A percentile compares a stretch with the other conserved stretches of the same genome.
These are phyloP conservation scores for Cryphonectria parasitica DNA, from an alignment of 2,329 filamentous ascomycete species.

Conservation along the genomic window DNA sequence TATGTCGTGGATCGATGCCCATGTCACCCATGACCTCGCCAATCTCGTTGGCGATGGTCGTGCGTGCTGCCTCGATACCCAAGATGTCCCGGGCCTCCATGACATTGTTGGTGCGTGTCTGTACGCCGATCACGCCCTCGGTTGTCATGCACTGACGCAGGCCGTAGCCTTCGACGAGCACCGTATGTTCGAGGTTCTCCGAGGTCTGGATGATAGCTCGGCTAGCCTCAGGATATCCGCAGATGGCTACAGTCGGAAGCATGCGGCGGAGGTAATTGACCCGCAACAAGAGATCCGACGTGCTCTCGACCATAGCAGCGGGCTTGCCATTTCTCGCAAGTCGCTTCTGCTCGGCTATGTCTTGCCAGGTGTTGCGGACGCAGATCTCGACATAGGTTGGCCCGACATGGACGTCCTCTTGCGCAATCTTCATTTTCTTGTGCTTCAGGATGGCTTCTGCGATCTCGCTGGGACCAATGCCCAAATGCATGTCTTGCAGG, in stretches of 20 bases:
- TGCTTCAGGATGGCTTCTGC: slow-evolving; percentile 75
- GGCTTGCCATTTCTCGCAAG: slow-evolving; percentile 49
- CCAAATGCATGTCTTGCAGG: slow-evolving; percentile 79
- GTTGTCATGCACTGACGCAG: slow-evolving; percentile 90
- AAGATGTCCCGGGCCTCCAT: slow-evolving; percentile 88
- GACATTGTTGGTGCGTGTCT: slow-evolving; percentile 80
- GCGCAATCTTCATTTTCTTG: slow-evolving; percentile 78
- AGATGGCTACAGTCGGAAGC: slow-evolving; percentile 82
- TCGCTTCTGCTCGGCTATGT: slow-evolving; percentile 52
- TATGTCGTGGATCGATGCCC: slow-evolving; percentile 96
- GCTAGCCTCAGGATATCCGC: slow-evolving; percentile 82
- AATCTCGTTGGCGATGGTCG: slow-evolving; percentile 89
- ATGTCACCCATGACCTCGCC: slow-evolving; percentile 87
- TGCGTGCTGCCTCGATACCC: slow-evolving; percentile 91
- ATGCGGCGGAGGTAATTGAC: slow-evolving; percentile 84
- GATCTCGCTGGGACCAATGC: slow-evolving; percentile 75
- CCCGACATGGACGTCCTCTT: slow-evolving; percentile 66
- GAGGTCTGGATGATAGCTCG: slow-evolving; percentile 89
- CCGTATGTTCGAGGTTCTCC: slow-evolving; percentile 68
- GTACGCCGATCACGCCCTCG: slow-evolving; percentile 80
- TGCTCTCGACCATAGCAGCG: slow-evolving; percentile 48
- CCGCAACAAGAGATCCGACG: slow-evolving; percentile 71
- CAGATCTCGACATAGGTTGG: slow-evolving; percentile 72
- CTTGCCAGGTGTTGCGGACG: slow-evolving; percentile 60
- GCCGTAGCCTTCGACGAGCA: slow-evolving; percentile 94